Evolutionary conservation across 768 basidiomycete genomes (phyloP).

Genomic region (Mycena haematopus): DNA sequence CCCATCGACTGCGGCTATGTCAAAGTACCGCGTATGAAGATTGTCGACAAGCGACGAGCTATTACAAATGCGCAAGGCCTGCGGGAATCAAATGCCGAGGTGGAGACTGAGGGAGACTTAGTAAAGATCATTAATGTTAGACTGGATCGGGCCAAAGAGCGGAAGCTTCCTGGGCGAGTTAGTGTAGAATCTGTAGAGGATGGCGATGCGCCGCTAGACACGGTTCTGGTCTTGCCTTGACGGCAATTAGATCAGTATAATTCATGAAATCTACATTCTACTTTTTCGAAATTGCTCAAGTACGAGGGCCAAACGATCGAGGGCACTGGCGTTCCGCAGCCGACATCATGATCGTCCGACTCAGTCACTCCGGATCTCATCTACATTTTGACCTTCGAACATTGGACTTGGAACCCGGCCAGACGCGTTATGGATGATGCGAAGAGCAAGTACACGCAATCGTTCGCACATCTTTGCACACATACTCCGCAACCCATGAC

Average conservation of each 20-base stretch:
- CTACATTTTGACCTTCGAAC: no score
- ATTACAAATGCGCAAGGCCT: conserved; percentile 36
- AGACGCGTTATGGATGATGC: no score
- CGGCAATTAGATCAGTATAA: neutral
- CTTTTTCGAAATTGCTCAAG: no score
- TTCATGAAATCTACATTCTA: neutral
- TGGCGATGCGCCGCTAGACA: conserved; percentile 33
- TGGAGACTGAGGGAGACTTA: conserved; percentile 48
- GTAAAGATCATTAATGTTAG: conserved; percentile 63
- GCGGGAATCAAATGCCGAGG: conserved; percentile 37
- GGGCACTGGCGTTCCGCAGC: no score
- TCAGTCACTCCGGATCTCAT: no score
- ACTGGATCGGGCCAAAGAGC: conserved; percentile 41
- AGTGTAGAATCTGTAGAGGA: conserved; percentile 25
- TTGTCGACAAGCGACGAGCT: conserved; percentile 56
- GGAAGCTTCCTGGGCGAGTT: conserved; percentile 23
- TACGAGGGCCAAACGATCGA: no score
- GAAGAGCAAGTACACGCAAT: no score
- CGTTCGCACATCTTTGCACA: neutral
- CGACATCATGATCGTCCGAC: no score
- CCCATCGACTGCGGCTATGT: conserved; percentile 79
- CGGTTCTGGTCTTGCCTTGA: conserved; percentile 42
- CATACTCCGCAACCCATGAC: neutral
- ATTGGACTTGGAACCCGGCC: no score
- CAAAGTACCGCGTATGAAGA: conserved; percentile 64